A percentile compares a stretch with the other conserved stretches of the same genome.
phyloP scores from a whole-genome alignment of 768 basidiomycete genomes.

The Boletus barrowsii region DNA sequence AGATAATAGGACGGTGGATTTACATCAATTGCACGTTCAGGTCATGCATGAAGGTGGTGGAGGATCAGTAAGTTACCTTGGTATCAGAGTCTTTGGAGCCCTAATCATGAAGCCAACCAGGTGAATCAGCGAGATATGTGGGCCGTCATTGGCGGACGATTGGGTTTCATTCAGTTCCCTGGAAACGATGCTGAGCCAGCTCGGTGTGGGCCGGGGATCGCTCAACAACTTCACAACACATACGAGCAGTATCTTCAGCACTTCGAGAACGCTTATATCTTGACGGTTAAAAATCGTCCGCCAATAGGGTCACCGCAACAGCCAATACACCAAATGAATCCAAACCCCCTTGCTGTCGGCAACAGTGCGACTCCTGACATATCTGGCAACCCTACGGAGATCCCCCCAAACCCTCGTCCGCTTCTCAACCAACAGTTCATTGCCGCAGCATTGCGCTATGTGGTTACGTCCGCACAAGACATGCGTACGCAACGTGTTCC shows the following conservation, averaged over 20 bases:
- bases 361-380: constrained; percentile 9
- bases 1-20: constrained; percentile 56
- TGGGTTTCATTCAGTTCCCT: constrained; percentile 66
- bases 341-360: constrained; percentile 3
- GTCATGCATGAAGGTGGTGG: constrained; percentile 60
- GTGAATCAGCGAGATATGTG: constrained; percentile 56
- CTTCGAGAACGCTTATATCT: constrained; percentile 57
- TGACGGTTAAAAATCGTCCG: constrained; percentile 33
- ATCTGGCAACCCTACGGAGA: constrained; percentile 20
- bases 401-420: constrained; percentile 13
- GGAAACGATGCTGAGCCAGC: constrained; percentile 58
- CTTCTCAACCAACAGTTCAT: constrained; percentile 34
- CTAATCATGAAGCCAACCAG: constrained; percentile 33
- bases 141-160: constrained; percentile 62
- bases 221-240: constrained; percentile 54
- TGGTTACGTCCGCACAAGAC: constrained; percentile 44
- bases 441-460: constrained; percentile 46
- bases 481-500: constrained; percentile 50
- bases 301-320: constrained; percentile 9
- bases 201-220: constrained; percentile 59
- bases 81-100: not conserved
- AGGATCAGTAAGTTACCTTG: constrained; percentile 37
- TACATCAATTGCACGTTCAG: constrained; percentile 53
- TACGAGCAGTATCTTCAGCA: constrained; percentile 55
- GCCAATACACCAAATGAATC: constrained; percentile 13